Evolutionary conservation across 345 rosid species (phyloP), one percentile per base, ranked within the genome.

Genomic region (Laguncularia racemosa): DNA sequence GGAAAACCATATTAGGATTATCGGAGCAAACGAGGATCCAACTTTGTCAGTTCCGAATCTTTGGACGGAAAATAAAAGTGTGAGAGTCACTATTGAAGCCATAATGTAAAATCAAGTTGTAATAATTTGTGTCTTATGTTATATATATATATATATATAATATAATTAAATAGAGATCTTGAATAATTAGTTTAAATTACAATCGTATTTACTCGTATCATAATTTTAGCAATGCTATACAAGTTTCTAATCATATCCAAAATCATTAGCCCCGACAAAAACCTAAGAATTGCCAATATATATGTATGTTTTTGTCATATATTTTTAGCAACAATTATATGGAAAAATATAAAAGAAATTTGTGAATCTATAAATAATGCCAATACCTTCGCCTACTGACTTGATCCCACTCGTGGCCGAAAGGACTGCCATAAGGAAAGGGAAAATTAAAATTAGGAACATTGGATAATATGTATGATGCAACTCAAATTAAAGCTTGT

Each of bases 331-430:
- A n/a, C n/a, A n/a, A n/a, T n/a, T 15, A 10, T 14, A 44, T 14
- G 16, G 44, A 19, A 2, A 6, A 26, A 26, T 26, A 26, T 20
- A 16, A 18, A 14, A 3, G 6, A 10, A 43, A 47, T 28, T 16
- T 23, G 13, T 51, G 15, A 16, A 40, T 50, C 21, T 26, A 26
- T 26, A 33, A 33, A 4, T 0, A 33, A 7, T 33, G 4, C 33
- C 14, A 2, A 14, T 81, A 84, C 96, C 72, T 82, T 70, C 38
- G n/a, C 91, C 86, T 0, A 89, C 66, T 6, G 84, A 79, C 16
- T 57, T 58, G 57, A 89, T 86, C 52, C 95, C 95, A 44, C 95
- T 56, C 4, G 86, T 95, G 0, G 92, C 92, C 0, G 97, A 89
- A 56, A 89, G 84, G 57, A 89, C 95, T 76, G 82, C 45, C 61